phyloP scores from a whole-genome alignment of 1,139 yeast genomes.

The Ashbya aceris region DNA sequence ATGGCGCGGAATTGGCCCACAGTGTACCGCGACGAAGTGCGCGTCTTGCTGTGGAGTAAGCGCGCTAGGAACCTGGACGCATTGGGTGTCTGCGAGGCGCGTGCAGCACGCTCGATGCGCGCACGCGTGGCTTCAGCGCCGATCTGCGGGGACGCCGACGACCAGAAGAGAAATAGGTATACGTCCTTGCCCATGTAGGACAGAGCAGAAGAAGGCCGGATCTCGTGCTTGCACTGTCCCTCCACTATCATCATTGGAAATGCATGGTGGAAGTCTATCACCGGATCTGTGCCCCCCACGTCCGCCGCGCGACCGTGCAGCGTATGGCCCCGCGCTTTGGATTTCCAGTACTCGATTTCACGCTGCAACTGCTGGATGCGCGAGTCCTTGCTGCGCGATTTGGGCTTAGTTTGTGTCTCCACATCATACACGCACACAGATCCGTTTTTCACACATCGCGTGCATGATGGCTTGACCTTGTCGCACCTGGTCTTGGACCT shows the following conservation, averaged over 20 bases:
- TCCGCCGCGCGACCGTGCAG: slow-evolving; percentile 7
- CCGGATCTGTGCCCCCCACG: background rate
- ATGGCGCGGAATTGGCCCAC: slow-evolving; percentile 4
- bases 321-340: slow-evolving; percentile 13
- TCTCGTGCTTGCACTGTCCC: slow-evolving; percentile 1
- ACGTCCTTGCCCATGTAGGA: slow-evolving; percentile 2
- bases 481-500: slow-evolving; percentile 29
- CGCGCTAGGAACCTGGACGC: background rate
- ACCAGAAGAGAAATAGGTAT: slow-evolving; percentile 2
- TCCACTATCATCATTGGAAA: slow-evolving; percentile 2
- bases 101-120: background rate
- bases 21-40: background rate
- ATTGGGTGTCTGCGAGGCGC: background rate
- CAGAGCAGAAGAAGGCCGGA: background rate
- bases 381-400: slow-evolving; percentile 26
- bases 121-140: background rate
- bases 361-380: slow-evolving; percentile 23
- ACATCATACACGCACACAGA: slow-evolving; percentile 26
- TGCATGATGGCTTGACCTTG: slow-evolving; percentile 25
- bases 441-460: slow-evolving; percentile 23
- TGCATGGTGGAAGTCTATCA: background rate
- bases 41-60: background rate
- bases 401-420: slow-evolving; percentile 25
- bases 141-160: slow-evolving; percentile 2
- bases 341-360: slow-evolving; percentile 27